A percentile compares a stretch with the other conserved stretches of the same genome.
phyloP scores from a whole-genome alignment of 2,329 filamentous ascomycete genomes.

The Arthrobotrys musiformis region DNA sequence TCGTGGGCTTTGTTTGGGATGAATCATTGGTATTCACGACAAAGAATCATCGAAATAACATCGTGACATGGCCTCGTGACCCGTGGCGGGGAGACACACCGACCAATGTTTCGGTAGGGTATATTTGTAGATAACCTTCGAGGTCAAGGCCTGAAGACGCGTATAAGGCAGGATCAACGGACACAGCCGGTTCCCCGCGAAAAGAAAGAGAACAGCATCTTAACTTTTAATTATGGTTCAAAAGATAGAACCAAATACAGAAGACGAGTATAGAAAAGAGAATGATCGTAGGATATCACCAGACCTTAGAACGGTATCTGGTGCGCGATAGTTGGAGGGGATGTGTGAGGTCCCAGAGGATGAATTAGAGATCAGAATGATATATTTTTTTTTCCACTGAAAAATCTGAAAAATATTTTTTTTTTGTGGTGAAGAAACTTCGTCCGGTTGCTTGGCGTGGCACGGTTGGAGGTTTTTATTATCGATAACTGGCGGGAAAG shows the following conservation, averaged over 20 bases:
- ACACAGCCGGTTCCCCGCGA: not conserved
- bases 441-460: not conserved
- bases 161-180: not conserved
- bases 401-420: not conserved
- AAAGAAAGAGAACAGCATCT: not conserved
- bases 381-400: not conserved
- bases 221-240: not conserved
- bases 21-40: slow-evolving; percentile 6
- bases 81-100: not conserved
- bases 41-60: not conserved
- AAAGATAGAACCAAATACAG: not conserved
- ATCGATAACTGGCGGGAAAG: slow-evolving; percentile 4
- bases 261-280: no score
- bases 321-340: not conserved
- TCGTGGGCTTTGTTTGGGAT: slow-evolving; percentile 1
- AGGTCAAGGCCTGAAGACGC: not conserved
- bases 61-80: slow-evolving; percentile 7
- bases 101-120: not conserved
- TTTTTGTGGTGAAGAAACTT: not conserved
- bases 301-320: no score
- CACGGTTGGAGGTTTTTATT: not conserved
- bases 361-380: no score
- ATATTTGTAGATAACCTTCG: not conserved
- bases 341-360: no score
- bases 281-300: no score